phyloP scores from a whole-genome alignment of 2,329 filamentous ascomycete species.

The Aspergillus calidoustus region DNA sequence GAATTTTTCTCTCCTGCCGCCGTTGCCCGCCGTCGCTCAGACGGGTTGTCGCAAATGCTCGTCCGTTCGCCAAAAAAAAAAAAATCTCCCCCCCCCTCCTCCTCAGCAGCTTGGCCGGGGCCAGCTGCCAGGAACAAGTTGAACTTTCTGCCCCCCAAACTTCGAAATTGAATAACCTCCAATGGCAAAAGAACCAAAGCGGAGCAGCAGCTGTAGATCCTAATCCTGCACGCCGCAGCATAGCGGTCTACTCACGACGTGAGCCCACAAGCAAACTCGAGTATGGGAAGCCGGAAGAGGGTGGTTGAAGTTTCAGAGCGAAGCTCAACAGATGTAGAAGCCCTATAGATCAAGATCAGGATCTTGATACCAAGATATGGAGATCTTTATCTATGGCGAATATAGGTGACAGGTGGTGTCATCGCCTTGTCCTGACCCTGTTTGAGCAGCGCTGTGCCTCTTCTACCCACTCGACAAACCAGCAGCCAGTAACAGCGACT shows the following conservation, averaged over 20 bases:
- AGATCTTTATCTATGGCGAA: slow-evolving; percentile 17
- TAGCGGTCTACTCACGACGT: neutral
- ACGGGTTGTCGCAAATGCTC: neutral
- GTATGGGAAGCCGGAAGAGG: slow-evolving; percentile 4
- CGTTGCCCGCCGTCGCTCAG: slow-evolving; percentile 12
- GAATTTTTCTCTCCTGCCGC: slow-evolving; percentile 11
- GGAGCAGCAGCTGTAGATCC: slow-evolving; percentile 19
- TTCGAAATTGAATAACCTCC: slow-evolving; percentile 5
- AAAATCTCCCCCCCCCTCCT: neutral
- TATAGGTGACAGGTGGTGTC: slow-evolving; percentile 16
- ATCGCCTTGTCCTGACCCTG: slow-evolving; percentile 12
- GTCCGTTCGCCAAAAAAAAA: neutral
- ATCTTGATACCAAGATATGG: slow-evolving; percentile 13
- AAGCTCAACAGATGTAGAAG: neutral
- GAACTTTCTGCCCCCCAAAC: slow-evolving; percentile 2
- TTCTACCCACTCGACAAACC: neutral
- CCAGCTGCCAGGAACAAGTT: slow-evolving; percentile 20
- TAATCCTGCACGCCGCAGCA: slow-evolving; percentile 1
- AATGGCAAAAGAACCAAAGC: slow-evolving; percentile 9
- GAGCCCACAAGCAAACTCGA: neutral
- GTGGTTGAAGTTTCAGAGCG: slow-evolving; percentile 11
- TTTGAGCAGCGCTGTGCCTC: neutral
- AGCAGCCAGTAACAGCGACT: slow-evolving; percentile 11
- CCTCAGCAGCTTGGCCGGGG: neutral
- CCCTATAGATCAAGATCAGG: slow-evolving; percentile 14